These are phyloP conservation scores for Hippophae rhamnoides DNA, from an alignment of 306 rosid genomes.

Conservation along the genomic window DNA sequence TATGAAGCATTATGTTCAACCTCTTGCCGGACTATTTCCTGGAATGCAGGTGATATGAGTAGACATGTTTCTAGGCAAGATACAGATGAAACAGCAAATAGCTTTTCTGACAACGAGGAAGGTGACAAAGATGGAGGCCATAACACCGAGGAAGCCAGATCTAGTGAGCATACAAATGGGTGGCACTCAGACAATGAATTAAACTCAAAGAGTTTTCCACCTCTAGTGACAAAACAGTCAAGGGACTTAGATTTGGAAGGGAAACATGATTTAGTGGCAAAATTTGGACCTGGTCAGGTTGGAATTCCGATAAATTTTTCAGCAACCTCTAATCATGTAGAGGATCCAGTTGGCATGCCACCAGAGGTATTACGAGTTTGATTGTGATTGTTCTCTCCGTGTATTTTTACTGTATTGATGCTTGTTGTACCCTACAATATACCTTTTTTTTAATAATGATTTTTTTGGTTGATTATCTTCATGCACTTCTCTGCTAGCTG, in stretches of 20 bases:
- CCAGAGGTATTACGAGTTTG: slow-evolving; percentile 63
- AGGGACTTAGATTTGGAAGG: slow-evolving; percentile 31
- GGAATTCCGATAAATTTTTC: slow-evolving; percentile 28
- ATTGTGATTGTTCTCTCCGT: slow-evolving; percentile 19
- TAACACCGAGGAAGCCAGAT: slow-evolving; percentile 28
- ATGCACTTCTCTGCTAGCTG: too few relatives aligned
- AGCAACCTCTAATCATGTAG: slow-evolving; percentile 27
- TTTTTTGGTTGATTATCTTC: too few relatives aligned
- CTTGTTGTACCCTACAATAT: too few relatives aligned
- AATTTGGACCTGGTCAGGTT: slow-evolving; percentile 36
- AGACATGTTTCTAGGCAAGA: slow-evolving; percentile 31
- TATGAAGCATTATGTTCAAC: slow-evolving; percentile 39
- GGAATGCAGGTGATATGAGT: slow-evolving; percentile 50
- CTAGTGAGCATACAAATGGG: slow-evolving; percentile 30
- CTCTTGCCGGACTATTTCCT: slow-evolving; percentile 24
- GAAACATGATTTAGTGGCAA: slow-evolving; percentile 32
- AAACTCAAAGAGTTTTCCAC: slow-evolving; percentile 42
- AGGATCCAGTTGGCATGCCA: slow-evolving; percentile 75
- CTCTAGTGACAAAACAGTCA: slow-evolving; percentile 30
- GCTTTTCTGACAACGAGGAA: slow-evolving; percentile 58
- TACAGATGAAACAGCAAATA: slow-evolving; percentile 42
- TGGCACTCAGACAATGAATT: slow-evolving; percentile 71
- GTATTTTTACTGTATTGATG: background rate
- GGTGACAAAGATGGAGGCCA: slow-evolving; percentile 29
- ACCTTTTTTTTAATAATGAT: too few relatives aligned